These are phyloP conservation scores for Adenanthera pavonina DNA, from an alignment of 306 rosid species.

Conservation along the genomic window DNA sequence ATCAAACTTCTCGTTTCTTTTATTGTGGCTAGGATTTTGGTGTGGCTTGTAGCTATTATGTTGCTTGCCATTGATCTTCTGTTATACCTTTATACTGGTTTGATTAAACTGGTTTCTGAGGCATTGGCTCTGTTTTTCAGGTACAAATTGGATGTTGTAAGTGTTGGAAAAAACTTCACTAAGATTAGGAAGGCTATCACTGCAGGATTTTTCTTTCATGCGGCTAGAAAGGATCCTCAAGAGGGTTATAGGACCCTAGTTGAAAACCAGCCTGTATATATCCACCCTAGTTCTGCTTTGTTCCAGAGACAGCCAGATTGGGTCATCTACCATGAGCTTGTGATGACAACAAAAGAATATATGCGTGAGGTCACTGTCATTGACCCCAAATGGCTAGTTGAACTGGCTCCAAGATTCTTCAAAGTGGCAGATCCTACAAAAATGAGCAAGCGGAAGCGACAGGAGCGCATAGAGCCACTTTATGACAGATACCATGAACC, in stretches of 20 bases:
- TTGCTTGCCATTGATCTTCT: slow-evolving; percentile 7
- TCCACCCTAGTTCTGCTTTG: slow-evolving; percentile 82
- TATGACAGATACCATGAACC: slow-evolving; percentile 94
- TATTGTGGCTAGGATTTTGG: background rate
- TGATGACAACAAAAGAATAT: slow-evolving; percentile 90
- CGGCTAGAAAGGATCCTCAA: slow-evolving; percentile 82
- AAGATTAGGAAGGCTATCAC: slow-evolving; percentile 87
- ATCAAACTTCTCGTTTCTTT: slow-evolving; percentile 25
- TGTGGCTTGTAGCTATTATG: slow-evolving; percentile 13
- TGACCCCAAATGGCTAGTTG: slow-evolving; percentile 93
- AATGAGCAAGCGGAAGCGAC: slow-evolving; percentile 86
- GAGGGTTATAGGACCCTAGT: slow-evolving; percentile 91
- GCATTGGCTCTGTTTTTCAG: slow-evolving; percentile 44
- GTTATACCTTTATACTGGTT: background rate
- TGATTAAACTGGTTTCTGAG: slow-evolving; percentile 39
- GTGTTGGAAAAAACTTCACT: slow-evolving; percentile 77
- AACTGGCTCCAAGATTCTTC: slow-evolving; percentile 84
- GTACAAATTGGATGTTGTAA: slow-evolving; percentile 87
- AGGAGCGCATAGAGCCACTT: slow-evolving; percentile 78
- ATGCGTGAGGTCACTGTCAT: slow-evolving; percentile 85
- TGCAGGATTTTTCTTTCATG: slow-evolving; percentile 87
- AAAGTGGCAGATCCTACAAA: slow-evolving; percentile 81
- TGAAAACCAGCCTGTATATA: slow-evolving; percentile 86
- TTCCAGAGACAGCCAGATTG: slow-evolving; percentile 91
- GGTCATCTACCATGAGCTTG: slow-evolving; percentile 93